A percentile compares a stretch with the other conserved stretches of the same genome.
Conservation (phyloP, 225 moss, liverwort and hornwort species). For the Neckera pumila region DNA sequence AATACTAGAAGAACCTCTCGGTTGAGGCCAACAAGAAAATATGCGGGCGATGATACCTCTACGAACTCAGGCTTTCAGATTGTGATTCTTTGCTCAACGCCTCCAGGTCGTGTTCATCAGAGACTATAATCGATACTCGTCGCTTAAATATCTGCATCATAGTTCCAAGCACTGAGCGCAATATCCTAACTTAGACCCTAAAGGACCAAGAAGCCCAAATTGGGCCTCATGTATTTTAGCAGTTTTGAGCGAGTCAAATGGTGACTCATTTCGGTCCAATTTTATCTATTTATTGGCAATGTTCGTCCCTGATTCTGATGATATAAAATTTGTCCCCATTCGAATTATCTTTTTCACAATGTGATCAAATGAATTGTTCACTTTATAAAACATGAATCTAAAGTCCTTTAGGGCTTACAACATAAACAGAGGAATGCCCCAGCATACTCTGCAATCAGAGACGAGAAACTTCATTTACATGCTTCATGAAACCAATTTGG, state of each 20-base stretch:
- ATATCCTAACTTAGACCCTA: neutral
- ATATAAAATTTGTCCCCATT: neutral
- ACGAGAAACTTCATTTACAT: neutral
- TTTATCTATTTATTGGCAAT: neutral
- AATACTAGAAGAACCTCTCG: neutral
- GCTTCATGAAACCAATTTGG: neutral
- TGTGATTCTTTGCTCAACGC: conserved; percentile 8
- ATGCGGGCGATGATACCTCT: conserved; percentile 8
- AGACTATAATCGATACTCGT: conserved; percentile 24
- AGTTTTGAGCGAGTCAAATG: neutral
- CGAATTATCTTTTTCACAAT: neutral
- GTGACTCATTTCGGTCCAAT: neutral
- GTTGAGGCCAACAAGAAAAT: neutral
- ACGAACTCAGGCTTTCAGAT: conserved; percentile 39
- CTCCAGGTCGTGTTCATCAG: conserved; percentile 35
- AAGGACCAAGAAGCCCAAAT: neutral
- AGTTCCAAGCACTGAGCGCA: neutral
- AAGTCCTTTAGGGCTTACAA: neutral
- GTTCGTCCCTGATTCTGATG: neutral
- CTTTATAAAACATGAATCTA: neutral
- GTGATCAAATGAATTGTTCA: neutral
- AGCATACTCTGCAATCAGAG: neutral
- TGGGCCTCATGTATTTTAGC: neutral
- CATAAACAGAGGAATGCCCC: neutral
- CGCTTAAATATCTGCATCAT: conserved; percentile 41